Conservation (phyloP, 345 rosid genomes). For the Aquilaria malaccensis region DNA sequence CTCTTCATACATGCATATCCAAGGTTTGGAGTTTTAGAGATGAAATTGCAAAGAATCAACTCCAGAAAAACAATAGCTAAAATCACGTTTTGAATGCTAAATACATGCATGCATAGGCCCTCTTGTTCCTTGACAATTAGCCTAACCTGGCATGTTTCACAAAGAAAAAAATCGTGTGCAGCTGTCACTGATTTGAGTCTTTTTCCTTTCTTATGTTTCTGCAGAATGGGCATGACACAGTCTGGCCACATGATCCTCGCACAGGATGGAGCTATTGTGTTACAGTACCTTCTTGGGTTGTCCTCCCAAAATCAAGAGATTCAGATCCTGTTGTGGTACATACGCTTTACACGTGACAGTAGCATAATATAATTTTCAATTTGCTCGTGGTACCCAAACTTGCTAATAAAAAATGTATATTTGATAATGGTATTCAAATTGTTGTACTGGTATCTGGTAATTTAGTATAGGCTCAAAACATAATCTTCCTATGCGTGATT, state of each 20-base stretch:
- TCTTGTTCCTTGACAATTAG: neutral
- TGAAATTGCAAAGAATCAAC: neutral
- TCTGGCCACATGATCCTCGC: slow-evolving; percentile 89
- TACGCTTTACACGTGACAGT: too few relatives aligned
- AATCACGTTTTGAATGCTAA: neutral
- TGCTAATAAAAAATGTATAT: too few relatives aligned
- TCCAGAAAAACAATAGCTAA: neutral
- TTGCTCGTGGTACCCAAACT: too few relatives aligned
- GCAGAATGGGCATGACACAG: slow-evolving; percentile 85
- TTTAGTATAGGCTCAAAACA: too few relatives aligned
- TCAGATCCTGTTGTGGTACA: slow-evolving; percentile 98
- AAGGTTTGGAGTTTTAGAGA: too few relatives aligned
- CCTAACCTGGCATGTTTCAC: neutral
- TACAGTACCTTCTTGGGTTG: slow-evolving; percentile 83
- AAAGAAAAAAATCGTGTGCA: neutral
- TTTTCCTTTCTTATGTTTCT: slow-evolving; percentile 4
- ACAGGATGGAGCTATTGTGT: slow-evolving; percentile 98
- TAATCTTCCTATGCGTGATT: too few relatives aligned
- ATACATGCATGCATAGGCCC: too few relatives aligned
- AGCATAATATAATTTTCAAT: too few relatives aligned
- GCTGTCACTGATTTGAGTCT: neutral
- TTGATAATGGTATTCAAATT: too few relatives aligned
- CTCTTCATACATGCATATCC: too few relatives aligned
- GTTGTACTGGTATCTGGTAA: too few relatives aligned
- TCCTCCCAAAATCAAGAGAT: slow-evolving; percentile 83